These are phyloP conservation scores for Phylloporus rhodoxanthus DNA, from an alignment of 768 basidiomycete species.

Conservation along the genomic window DNA sequence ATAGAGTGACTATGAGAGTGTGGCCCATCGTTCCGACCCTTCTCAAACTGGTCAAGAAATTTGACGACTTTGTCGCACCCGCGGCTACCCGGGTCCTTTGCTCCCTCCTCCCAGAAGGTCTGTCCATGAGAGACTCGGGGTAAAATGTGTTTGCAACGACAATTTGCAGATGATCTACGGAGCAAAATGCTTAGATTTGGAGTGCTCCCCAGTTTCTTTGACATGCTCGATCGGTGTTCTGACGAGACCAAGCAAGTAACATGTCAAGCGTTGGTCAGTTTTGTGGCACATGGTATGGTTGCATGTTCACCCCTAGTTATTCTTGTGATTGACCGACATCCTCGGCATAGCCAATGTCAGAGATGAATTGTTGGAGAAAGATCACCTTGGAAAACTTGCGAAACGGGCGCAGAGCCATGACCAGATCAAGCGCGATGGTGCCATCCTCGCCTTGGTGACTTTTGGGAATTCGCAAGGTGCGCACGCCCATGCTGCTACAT, in stretches of 20 bases:
- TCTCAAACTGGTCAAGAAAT: conserved; percentile 16
- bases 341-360: conserved; percentile 9
- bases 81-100: conserved; percentile 24
- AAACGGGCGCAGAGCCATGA: conserved; percentile 7
- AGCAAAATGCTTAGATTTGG: conserved; percentile 11
- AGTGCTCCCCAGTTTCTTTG: conserved; percentile 13
- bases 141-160: background rate
- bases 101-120: conserved; percentile 22
- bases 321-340: background rate
- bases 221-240: conserved; percentile 20
- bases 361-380: conserved; percentile 1
- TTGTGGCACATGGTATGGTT: conserved; percentile 16
- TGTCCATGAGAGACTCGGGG: background rate
- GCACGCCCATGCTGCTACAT: background rate
- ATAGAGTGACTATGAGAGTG: conserved; percentile 7
- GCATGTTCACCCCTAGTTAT: background rate
- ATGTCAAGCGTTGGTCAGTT: conserved; percentile 11
- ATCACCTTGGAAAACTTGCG: conserved; percentile 12
- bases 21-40: conserved; percentile 9
- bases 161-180: conserved; percentile 16
- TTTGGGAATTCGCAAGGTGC: conserved; percentile 12
- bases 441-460: conserved; percentile 13
- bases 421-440: conserved; percentile 12
- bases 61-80: conserved; percentile 27
- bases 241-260: conserved; percentile 14